Percentiles rank a stretch among this genome's conserved stretches.
Conservation (phyloP, 1,284 basidiomycete species). For the Marasmius sp. region DNA sequence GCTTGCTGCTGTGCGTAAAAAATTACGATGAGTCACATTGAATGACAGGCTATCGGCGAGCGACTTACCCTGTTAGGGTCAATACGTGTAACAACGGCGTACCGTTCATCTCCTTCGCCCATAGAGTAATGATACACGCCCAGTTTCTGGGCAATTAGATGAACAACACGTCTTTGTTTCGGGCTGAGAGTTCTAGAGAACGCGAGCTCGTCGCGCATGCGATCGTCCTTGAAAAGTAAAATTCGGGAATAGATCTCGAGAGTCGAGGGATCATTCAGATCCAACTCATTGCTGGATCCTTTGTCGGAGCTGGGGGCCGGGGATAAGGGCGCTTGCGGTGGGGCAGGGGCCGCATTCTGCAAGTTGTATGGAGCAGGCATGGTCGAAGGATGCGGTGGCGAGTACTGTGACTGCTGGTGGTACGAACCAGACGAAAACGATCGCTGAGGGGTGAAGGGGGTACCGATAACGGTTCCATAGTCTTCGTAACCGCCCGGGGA, state of each 20-base stretch:
- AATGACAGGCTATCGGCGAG: conserved; percentile 10
- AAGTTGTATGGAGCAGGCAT: conserved; percentile 64
- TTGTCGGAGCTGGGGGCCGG: conserved; percentile 63
- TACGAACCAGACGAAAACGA: conserved; percentile 64
- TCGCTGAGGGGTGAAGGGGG: conserved; percentile 57
- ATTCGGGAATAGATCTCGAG: conserved; percentile 98
- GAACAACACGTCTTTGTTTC: conserved; percentile 89
- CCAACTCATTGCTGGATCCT: conserved; percentile 69
- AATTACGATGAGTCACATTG: not conserved
- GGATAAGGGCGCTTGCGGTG: conserved; percentile 48
- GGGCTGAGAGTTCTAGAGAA: conserved; percentile 87
- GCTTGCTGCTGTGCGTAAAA: conserved; percentile 36
- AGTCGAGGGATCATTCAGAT: conserved; percentile 94
- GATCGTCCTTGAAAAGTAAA: conserved; percentile 96
- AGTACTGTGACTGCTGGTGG: conserved; percentile 61
- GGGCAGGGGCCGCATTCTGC: conserved; percentile 35
- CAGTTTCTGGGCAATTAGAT: conserved; percentile 94
- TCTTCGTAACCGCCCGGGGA: conserved; percentile 61
- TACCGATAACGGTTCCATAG: conserved; percentile 54
- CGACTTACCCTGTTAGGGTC: conserved; percentile 71
- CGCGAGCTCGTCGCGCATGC: conserved; percentile 95
- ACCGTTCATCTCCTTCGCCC: conserved; percentile 89
- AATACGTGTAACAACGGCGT: conserved; percentile 89
- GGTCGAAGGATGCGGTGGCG: conserved; percentile 55
- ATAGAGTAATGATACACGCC: conserved; percentile 94